Base-by-base conservation (phyloP, 129 eudicot species). In the Tanacetum coccineum region DNA sequence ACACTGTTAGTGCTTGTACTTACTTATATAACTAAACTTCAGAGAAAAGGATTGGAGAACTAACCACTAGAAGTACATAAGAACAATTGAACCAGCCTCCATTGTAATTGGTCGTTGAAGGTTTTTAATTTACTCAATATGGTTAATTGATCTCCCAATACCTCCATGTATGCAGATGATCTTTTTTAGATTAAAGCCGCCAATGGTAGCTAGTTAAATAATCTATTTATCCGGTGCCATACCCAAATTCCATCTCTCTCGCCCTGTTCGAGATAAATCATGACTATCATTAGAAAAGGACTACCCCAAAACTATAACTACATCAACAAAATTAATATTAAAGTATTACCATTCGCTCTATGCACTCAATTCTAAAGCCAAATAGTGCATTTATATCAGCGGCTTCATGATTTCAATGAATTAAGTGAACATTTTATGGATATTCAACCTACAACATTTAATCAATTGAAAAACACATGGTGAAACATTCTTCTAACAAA, bases 91-190 rank as follows among this genome's bases (percentile, higher is more conserved):
- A 59, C 99, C 99, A 0, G 99, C 95, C 68, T 93, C 99, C 96
- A 93, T 93, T 4, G 99, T 76, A 70, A 93, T 89, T 19, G 99
- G 99, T 36, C 99, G 93, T 74, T 94, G 99, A 54, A 94, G 88
- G 75, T 54, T 84, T 79, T 89, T 97, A 47, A 94, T 87, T 74
- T 94, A 97, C 59, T 94, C 95, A 52, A 89, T 81, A 80, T 94
- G 99, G 76, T 89, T 89, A 52, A 94, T 89, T 66, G 96, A 93
- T 54, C 95, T 87, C 70, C 99, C 99, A 68, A 93, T 93, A 59
- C 99, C 99, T 72, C 99, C 99, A 77, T 93, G 96, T 96, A 93
- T 89, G 69, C 99, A 93, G 32, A 93, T 89, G 59, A 93, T 89
- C 68, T 93, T 93, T 93, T 89, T 85, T 93, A 96, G 57, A 93